A percentile compares a stretch with the other conserved stretches of the same genome.
Conservation (phyloP, 768 basidiomycete species). For the Tricholoma saponaceum region DNA sequence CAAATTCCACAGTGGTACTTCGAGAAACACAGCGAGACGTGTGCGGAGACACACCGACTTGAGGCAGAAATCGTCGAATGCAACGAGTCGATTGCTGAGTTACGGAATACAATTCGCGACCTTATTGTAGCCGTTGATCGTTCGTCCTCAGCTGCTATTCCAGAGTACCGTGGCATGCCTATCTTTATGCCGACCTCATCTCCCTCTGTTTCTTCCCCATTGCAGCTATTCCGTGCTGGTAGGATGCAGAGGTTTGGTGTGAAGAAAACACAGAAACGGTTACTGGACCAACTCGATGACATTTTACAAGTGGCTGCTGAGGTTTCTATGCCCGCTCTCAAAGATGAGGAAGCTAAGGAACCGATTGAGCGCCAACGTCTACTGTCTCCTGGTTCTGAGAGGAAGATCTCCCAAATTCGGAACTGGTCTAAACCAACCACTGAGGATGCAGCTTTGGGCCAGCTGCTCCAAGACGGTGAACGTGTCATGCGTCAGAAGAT, state of each 20-base stretch:
- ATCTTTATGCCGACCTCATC: slow-evolving; percentile 74
- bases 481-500: slow-evolving; percentile 90
- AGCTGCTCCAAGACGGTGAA: slow-evolving; percentile 85
- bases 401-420: slow-evolving; percentile 77
- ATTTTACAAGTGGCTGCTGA: slow-evolving; percentile 76
- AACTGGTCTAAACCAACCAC: slow-evolving; percentile 85
- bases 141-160: slow-evolving; percentile 58
- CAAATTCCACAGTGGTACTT: slow-evolving; percentile 99
- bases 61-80: slow-evolving; percentile 93
- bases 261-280: slow-evolving; percentile 74
- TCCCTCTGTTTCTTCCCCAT: slow-evolving; percentile 67
- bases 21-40: slow-evolving; percentile 99
- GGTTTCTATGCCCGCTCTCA: slow-evolving; percentile 82
- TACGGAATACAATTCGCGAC: slow-evolving; percentile 82
- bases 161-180: slow-evolving; percentile 87
- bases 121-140: slow-evolving; percentile 69
- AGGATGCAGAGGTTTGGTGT: slow-evolving; percentile 79
- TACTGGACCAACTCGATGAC: slow-evolving; percentile 86
- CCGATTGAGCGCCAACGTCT: slow-evolving; percentile 91
- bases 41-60: slow-evolving; percentile 90
- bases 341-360: slow-evolving; percentile 88
- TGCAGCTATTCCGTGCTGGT: slow-evolving; percentile 71
- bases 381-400: slow-evolving; percentile 85
- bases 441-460: slow-evolving; percentile 79
- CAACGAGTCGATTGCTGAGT: slow-evolving; percentile 88